Evolutionary conservation across 768 basidiomycete species (phyloP), one percentile per base, ranked within the genome.

Genomic region (Baorangia bicolor): DNA sequence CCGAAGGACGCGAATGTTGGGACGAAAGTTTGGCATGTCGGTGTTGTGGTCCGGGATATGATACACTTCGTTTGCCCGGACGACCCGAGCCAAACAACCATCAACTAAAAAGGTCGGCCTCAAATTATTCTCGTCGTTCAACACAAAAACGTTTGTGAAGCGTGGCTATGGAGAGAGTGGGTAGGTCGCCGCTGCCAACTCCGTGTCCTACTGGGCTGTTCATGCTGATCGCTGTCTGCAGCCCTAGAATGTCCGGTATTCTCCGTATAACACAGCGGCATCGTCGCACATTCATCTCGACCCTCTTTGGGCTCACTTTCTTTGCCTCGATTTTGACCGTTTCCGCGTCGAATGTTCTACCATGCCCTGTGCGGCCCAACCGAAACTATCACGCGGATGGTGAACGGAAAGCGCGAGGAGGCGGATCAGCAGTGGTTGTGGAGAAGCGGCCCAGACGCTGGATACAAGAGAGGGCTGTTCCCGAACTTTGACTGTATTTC

Each of bases 301-400:
- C 87, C 33, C 84, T 93, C 60, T 94, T 94, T 69, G 85, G 82
- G 64, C 72, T 90, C 64, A 93, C 91, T 4, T 91, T 90, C 71
- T 73, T 90, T 69, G 88, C 87, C 25, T 81, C 89, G 18, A 79
- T 93, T 56, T 59, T 90, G 58, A 92, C 91, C 50, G 91, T 94
- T 18, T 87, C 87, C 13, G 88, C 88, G 23, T 91, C 90, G 21
- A 83, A 81, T 66, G 76, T 92, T 38, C 75, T 93, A 31, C 90
- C 91, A 49, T 93, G 92, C 64, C 91, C 91, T 9, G 89, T 83
- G n/a, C 81, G 83, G 49, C 74, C 78, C 40, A 74, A 81, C 56
- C 80, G 81, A 62, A 74, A 64, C 52, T 81, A 86, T 27, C 85
- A 81, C 60, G 77, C 84, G 41, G 90, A 91, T 62, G 76, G 74